Evolutionary conservation across 306 rosid genomes (phyloP).

Genomic region (Senna tora): DNA sequence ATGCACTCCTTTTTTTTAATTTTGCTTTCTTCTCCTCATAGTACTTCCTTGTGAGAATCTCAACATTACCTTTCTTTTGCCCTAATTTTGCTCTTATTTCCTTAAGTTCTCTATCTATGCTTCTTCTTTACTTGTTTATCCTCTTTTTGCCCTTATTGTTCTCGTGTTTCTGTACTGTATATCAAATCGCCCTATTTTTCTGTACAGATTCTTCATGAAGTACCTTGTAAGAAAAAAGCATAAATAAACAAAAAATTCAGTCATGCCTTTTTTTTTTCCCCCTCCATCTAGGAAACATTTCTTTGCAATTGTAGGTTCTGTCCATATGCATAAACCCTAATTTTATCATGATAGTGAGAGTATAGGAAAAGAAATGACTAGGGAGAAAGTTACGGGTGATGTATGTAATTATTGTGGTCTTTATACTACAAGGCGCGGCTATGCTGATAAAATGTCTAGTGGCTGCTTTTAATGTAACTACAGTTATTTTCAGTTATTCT

Average conservation of each 20-base stretch:
- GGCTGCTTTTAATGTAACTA: neutral
- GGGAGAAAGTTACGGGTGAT: neutral
- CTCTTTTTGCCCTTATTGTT: neutral
- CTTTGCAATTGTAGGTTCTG: neutral
- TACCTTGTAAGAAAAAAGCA: neutral
- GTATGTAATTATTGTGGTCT: neutral
- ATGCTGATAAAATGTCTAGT: neutral
- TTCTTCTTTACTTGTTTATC: no score
- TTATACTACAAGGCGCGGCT: neutral
- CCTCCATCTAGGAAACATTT: neutral
- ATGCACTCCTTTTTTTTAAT: neutral
- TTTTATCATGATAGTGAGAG: slow-evolving; percentile 6
- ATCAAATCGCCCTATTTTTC: no score
- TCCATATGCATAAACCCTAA: neutral
- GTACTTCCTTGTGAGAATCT: neutral
- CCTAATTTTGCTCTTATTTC: neutral
- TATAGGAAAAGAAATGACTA: neutral
- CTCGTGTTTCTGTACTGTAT: no score
- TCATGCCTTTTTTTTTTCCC: neutral
- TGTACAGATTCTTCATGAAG: neutral
- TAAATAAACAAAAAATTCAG: neutral
- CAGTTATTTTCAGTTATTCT: neutral
- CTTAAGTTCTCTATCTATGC: no score
- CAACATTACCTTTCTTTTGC: neutral
- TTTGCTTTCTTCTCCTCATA: neutral